phyloP scores from a whole-genome alignment of 345 rosid species.

The Eucalyptus paniculata region DNA sequence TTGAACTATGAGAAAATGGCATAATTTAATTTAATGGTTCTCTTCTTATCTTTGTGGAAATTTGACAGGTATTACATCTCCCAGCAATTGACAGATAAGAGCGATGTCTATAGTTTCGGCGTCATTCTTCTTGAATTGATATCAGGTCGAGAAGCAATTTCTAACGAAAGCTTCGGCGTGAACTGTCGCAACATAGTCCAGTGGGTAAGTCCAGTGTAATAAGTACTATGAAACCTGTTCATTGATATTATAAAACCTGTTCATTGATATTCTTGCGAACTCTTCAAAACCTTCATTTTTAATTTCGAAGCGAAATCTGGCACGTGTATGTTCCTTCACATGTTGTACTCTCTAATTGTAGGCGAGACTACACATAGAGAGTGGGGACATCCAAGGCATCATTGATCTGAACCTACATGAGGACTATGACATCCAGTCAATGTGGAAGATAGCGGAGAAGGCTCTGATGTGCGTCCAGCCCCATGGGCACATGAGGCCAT shows the following conservation, averaged over 20 bases:
- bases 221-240: background rate
- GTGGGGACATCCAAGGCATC: constrained; percentile 86
- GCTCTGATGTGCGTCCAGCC: constrained; percentile 88
- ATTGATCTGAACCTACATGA: constrained; percentile 58
- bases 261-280: background rate
- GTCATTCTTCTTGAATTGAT: constrained; percentile 94
- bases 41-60: background rate
- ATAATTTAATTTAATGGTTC: background rate
- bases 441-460: constrained; percentile 99
- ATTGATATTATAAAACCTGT: background rate
- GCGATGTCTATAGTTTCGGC: constrained; percentile 96
- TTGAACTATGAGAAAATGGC: background rate
- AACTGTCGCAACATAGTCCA: constrained; percentile 97
- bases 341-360: background rate
- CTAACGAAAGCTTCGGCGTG: constrained; percentile 76
- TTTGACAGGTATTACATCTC: constrained; percentile 81
- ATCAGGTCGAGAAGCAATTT: constrained; percentile 95
- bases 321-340: background rate
- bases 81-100: constrained; percentile 94
- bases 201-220: constrained; percentile 53
- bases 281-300: background rate
- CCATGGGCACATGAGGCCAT: constrained; percentile 89
- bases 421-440: constrained; percentile 81
- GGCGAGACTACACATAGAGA: constrained; percentile 93
- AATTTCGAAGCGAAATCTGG: background rate